Evolutionary conservation across 2,329 filamentous ascomycete species (phyloP).

Genomic region (Dendrostoma leiphaemia): DNA sequence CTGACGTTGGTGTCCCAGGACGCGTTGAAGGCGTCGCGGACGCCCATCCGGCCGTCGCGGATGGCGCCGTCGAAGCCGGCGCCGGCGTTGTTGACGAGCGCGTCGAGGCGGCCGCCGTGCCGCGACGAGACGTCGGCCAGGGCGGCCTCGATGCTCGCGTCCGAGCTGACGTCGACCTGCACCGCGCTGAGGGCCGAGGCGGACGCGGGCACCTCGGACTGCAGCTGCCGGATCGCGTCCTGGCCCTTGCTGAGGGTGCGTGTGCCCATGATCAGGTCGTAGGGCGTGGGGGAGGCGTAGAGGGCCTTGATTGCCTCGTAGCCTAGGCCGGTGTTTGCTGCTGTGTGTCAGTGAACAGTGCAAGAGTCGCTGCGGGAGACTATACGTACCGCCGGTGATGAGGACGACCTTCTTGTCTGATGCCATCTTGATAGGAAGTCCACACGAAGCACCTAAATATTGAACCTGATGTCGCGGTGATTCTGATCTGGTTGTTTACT

Average conservation of each 20-base stretch:
- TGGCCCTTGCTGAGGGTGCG: conserved; percentile 51
- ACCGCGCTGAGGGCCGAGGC: conserved; percentile 42
- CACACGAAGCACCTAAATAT: no score
- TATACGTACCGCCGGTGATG: conserved; percentile 12
- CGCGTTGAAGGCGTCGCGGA: conserved; percentile 43
- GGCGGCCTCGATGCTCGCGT: conserved; percentile 48
- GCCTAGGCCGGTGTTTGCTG: conserved; percentile 61
- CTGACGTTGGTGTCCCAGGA: conserved; percentile 50
- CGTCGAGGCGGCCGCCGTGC: conserved; percentile 47
- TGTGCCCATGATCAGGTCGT: conserved; percentile 55
- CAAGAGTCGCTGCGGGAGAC: no score
- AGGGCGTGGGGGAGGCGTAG: conserved; percentile 42
- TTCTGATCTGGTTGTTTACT: no score
- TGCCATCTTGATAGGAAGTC: conserved; percentile 2
- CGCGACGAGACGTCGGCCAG: conserved; percentile 39
- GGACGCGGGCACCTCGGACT: conserved; percentile 37
- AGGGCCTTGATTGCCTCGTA: conserved; percentile 56
- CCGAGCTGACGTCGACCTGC: conserved; percentile 52
- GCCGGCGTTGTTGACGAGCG: conserved; percentile 56
- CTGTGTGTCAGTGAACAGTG: conserved; percentile 39
- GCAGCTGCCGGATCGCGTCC: conserved; percentile 39
- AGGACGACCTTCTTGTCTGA: conserved; percentile 13
- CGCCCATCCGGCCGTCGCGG: conserved; percentile 22
- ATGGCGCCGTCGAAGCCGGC: conserved; percentile 40
- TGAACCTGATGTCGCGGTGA: no score